Percentiles rank a stretch among this genome's conserved stretches.
Evolutionary conservation across 1,284 basidiomycete species (phyloP).

Genomic region (Kwoniella shivajii): DNA sequence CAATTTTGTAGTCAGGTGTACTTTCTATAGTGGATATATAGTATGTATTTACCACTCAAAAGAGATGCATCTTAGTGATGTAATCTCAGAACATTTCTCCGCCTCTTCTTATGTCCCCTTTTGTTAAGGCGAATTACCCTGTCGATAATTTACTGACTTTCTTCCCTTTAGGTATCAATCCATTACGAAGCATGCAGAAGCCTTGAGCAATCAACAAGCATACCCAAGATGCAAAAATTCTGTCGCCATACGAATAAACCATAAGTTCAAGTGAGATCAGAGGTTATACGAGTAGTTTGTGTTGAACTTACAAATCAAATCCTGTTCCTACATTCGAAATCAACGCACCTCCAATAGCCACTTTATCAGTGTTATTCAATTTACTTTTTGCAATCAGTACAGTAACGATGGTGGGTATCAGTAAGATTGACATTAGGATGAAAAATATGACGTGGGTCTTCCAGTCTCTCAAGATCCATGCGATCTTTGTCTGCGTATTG

Average conservation of each 20-base stretch:
- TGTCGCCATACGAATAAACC: too few species aligned
- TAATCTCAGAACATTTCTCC: too few species aligned
- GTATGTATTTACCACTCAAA: too few species aligned
- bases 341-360: neutral
- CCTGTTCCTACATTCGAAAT: constrained; percentile 9
- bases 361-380: neutral
- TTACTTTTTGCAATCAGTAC: constrained; percentile 3
- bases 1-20: too few species aligned
- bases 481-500: neutral
- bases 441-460: constrained; percentile 3
- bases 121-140: neutral
- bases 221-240: constrained; percentile 12
- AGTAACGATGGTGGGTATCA: constrained; percentile 6
- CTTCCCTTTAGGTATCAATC: constrained; percentile 2
- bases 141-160: constrained; percentile 6
- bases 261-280: too few species aligned
- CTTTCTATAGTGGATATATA: too few species aligned
- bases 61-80: too few species aligned
- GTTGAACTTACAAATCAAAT: constrained; percentile 17
- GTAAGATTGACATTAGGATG: constrained; percentile 3
- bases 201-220: constrained; percentile 2
- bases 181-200: constrained; percentile 9
- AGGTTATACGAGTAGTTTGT: too few species aligned
- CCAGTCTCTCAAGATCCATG: constrained; percentile 18
- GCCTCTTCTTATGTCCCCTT: too few species aligned